These are phyloP conservation scores for Euphrasia confusa DNA, from an alignment of 257 asterid species.

Conservation along the genomic window DNA sequence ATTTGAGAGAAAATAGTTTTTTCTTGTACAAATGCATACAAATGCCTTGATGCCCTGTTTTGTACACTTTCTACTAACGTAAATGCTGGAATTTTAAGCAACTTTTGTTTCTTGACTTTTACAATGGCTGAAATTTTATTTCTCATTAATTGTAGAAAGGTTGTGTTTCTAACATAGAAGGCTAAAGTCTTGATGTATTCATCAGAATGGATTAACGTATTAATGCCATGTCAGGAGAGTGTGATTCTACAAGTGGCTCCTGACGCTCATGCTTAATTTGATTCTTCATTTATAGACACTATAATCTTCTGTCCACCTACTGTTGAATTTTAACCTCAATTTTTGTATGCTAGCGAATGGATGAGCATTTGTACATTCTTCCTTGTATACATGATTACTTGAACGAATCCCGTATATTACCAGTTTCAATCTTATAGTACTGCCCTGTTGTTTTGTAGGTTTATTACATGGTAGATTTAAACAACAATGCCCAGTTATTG, in stretches of 20 bases:
- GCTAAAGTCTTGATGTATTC: not conserved
- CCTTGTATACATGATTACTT: constrained; percentile 3
- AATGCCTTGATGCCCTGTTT: constrained; percentile 6
- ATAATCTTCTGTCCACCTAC: not conserved
- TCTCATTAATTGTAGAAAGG: constrained; percentile 18
- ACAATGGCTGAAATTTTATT: not conserved
- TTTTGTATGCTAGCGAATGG: constrained; percentile 10
- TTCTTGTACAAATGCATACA: not conserved
- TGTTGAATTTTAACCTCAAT: constrained; percentile 13
- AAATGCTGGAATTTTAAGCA: constrained; percentile 14
- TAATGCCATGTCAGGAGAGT: constrained; percentile 6
- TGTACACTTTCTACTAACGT: not conserved
- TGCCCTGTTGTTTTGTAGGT: constrained; percentile 46
- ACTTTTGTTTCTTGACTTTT: constrained; percentile 14
- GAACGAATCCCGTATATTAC: constrained; percentile 12
- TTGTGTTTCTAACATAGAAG: not conserved
- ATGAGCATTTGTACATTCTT: not conserved
- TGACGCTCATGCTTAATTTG: not conserved
- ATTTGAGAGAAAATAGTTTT: not conserved
- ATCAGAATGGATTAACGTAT: not conserved
- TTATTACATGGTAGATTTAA: constrained; percentile 79
- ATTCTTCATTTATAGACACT: not conserved
- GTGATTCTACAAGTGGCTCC: constrained; percentile 17
- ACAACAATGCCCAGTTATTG: constrained; percentile 64
- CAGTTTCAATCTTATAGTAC: constrained; percentile 10